A percentile compares a stretch with the other conserved stretches of the same genome.
These are phyloP conservation scores for Graphium sp. DNA, from an alignment of 2,329 filamentous ascomycete species.

Conservation along the genomic window DNA sequence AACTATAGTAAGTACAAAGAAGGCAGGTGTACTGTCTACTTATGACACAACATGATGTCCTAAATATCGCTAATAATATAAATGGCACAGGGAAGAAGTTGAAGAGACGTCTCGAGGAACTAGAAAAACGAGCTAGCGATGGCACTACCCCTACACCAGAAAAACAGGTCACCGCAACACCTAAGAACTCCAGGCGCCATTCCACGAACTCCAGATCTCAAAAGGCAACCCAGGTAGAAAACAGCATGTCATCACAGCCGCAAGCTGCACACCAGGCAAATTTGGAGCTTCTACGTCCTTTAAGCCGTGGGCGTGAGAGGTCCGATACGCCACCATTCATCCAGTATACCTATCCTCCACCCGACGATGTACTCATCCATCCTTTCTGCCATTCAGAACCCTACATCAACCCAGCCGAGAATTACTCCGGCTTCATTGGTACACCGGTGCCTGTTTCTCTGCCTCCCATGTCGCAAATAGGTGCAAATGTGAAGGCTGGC, in stretches of 20 bases:
- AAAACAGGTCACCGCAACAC: no score
- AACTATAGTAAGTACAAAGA: slow-evolving; percentile 99
- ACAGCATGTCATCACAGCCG: no score
- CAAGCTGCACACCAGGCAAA: no score
- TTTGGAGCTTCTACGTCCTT: no score
- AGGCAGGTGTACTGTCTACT: no score
- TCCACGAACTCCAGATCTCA: no score
- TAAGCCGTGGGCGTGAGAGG: slow-evolving; percentile 49
- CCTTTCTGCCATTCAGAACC: slow-evolving; percentile 36
- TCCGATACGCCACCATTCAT: slow-evolving; percentile 59
- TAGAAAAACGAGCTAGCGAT: slow-evolving; percentile 51
- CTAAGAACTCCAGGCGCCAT: no score
- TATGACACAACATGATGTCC: no score
- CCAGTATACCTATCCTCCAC: slow-evolving; percentile 50
- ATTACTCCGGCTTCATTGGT: slow-evolving; percentile 39
- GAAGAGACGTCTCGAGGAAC: slow-evolving; percentile 74
- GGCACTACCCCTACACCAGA: no score
- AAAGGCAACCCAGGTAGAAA: no score
- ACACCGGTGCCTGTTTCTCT: slow-evolving; percentile 40
- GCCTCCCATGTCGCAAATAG: slow-evolving; percentile 47
- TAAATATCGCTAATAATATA: no score
- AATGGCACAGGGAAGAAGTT: slow-evolving; percentile 75
- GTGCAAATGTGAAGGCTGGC: slow-evolving; percentile 52
- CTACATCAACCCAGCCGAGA: slow-evolving; percentile 32
- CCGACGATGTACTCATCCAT: slow-evolving; percentile 45